Evolutionary conservation across 441 rosid species (phyloP).

Genomic region (Oxalis stricta): DNA sequence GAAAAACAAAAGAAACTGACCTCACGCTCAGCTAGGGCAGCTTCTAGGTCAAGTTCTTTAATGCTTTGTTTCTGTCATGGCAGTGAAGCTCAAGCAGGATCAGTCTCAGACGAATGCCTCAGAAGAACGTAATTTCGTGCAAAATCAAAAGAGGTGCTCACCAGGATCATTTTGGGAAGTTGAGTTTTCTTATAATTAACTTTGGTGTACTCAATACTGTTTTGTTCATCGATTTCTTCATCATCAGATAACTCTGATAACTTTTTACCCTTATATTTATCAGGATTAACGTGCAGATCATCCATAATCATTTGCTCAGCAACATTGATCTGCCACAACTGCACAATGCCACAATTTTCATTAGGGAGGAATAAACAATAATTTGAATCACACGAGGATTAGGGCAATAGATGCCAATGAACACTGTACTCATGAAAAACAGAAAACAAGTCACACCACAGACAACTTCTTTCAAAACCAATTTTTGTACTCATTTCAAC

Average conservation of each 20-base stretch:
- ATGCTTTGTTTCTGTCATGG: conserved; percentile 73
- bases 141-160: conserved; percentile 16
- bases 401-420: not conserved
- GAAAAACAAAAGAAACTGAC: conserved; percentile 17
- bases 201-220: conserved; percentile 39
- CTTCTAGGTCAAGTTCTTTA: conserved; percentile 81
- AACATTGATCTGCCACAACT: conserved; percentile 87
- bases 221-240: conserved; percentile 59
- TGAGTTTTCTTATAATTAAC: conserved; percentile 42
- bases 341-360: conserved; percentile 25
- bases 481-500: too few species aligned
- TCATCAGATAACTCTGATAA: conserved; percentile 76
- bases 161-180: conserved; percentile 61
- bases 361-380: not conserved
- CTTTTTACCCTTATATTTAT: conserved; percentile 61
- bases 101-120: conserved; percentile 12
- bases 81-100: too few species aligned
- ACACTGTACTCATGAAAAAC: too few species aligned
- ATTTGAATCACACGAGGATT: not conserved
- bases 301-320: conserved; percentile 97
- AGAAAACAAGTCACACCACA: too few species aligned
- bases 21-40: conserved; percentile 82
- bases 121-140: conserved; percentile 5
- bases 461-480: too few species aligned
- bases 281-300: conserved; percentile 75